Conservation (phyloP, 1,139 yeast genomes). For the Meyerozyma elateridarum region DNA sequence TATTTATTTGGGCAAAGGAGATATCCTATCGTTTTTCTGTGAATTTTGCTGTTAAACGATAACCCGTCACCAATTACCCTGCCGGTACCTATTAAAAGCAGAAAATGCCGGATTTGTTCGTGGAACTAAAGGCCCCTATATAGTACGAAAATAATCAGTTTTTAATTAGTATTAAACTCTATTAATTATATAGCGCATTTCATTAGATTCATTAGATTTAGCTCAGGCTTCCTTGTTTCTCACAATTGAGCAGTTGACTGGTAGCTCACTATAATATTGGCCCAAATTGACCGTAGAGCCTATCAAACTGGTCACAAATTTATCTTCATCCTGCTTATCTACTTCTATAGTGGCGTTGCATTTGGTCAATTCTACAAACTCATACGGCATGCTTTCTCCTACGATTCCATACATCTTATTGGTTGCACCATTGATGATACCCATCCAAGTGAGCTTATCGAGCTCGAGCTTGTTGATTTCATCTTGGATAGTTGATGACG, state of each 20-base stretch:
- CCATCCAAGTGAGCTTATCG: constrained; percentile 11
- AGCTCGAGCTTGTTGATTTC: constrained; percentile 8
- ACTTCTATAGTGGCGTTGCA: constrained; percentile 12
- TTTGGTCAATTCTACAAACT: constrained; percentile 7
- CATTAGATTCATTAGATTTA: no score
- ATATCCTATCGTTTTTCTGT: no score
- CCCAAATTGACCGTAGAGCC: constrained; percentile 10
- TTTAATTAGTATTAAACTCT: no score
- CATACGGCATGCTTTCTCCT: neutral
- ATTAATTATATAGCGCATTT: no score
- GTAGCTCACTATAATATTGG: constrained; percentile 6
- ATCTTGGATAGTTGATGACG: constrained; percentile 4
- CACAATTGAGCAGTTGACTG: neutral
- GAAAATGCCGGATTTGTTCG: no score
- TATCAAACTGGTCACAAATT: constrained; percentile 9
- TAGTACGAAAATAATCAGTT: no score
- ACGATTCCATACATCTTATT: constrained; percentile 10
- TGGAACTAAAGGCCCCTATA: no score
- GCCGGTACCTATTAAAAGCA: no score
- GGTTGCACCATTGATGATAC: constrained; percentile 8
- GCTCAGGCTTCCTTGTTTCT: no score
- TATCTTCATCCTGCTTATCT: constrained; percentile 7
- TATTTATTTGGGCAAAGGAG: no score
- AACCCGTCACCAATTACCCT: no score
- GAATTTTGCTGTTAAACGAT: no score